A percentile compares a stretch with the other conserved stretches of the same genome.
phyloP scores from a whole-genome alignment of 2,329 filamentous ascomycete species.

The Lasiodiplodia citricola region DNA sequence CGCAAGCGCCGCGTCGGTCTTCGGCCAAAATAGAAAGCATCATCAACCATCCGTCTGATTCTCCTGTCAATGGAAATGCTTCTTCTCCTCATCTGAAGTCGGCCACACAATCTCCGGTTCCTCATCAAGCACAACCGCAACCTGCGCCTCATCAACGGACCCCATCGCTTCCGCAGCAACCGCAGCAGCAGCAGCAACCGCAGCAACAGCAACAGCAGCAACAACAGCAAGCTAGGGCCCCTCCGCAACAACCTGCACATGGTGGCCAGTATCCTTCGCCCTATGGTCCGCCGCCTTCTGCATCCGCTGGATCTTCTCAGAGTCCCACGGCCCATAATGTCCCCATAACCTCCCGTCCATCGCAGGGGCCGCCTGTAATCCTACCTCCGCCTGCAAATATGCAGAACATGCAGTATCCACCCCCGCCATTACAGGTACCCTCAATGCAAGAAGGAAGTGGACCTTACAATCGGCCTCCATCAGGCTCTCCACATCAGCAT shows the following conservation, averaged over 20 bases:
- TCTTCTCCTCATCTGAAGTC: slow-evolving; percentile 21
- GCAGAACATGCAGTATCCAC: slow-evolving; percentile 42
- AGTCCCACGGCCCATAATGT: slow-evolving; percentile 30
- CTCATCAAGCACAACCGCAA: slow-evolving; percentile 6
- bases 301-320: slow-evolving; percentile 29
- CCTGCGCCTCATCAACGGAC: slow-evolving; percentile 8
- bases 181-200: neutral
- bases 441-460: slow-evolving; percentile 34
- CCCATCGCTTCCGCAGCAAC: slow-evolving; percentile 12
- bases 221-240: neutral
- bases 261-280: slow-evolving; percentile 15
- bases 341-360: slow-evolving; percentile 9
- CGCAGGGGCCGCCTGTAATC: slow-evolving; percentile 17
- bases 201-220: neutral
- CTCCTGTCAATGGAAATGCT: slow-evolving; percentile 15
- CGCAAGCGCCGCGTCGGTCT: slow-evolving; percentile 3
- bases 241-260: slow-evolving; percentile 9
- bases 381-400: slow-evolving; percentile 44
- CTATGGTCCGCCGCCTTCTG: slow-evolving; percentile 11
- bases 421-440: slow-evolving; percentile 30
- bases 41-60: slow-evolving; percentile 22
- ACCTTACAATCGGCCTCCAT: slow-evolving; percentile 34
- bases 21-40: slow-evolving; percentile 26
- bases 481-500: slow-evolving; percentile 38
- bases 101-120: slow-evolving; percentile 14